A percentile compares a stretch with the other conserved stretches of the same genome.
phyloP scores from a whole-genome alignment of 257 asterid genomes.

The Craterostigma plantagineum region DNA sequence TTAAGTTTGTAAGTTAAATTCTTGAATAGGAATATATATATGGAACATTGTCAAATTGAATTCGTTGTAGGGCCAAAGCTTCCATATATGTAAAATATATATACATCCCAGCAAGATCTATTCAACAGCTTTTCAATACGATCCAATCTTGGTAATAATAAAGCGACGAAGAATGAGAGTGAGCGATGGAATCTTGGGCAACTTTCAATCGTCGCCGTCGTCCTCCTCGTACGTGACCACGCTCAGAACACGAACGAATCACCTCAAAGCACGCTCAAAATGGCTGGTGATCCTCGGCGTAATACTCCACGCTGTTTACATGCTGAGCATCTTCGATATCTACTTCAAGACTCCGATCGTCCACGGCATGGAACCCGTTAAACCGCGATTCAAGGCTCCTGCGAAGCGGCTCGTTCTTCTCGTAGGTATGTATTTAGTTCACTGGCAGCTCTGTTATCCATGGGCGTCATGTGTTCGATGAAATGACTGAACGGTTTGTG shows the following conservation, averaged over 20 bases:
- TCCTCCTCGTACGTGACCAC: constrained; percentile 19
- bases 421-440: constrained; percentile 29
- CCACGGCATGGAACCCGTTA: constrained; percentile 87
- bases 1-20: too few relatives aligned
- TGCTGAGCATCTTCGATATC: constrained; percentile 95
- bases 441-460: neutral
- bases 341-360: constrained; percentile 92
- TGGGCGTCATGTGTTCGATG: constrained; percentile 22
- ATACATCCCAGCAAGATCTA: too few relatives aligned
- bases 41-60: too few relatives aligned
- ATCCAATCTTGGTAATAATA: neutral
- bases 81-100: too few relatives aligned
- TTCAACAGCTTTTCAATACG: neutral
- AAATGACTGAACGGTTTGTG: constrained; percentile 17
- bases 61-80: too few relatives aligned
- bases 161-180: constrained; percentile 18
- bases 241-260: constrained; percentile 21
- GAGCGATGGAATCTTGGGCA: constrained; percentile 52
- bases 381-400: constrained; percentile 62
- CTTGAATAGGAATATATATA: too few relatives aligned
- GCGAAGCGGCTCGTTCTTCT: constrained; percentile 81
- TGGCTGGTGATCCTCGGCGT: constrained; percentile 83
- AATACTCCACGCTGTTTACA: constrained; percentile 84
- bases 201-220: constrained; percentile 10
- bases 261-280: constrained; percentile 47